Percentiles rank a stretch among this genome's conserved stretches.
Conservation (phyloP, 305 asterid species). For the Fraxinus albicans region DNA sequence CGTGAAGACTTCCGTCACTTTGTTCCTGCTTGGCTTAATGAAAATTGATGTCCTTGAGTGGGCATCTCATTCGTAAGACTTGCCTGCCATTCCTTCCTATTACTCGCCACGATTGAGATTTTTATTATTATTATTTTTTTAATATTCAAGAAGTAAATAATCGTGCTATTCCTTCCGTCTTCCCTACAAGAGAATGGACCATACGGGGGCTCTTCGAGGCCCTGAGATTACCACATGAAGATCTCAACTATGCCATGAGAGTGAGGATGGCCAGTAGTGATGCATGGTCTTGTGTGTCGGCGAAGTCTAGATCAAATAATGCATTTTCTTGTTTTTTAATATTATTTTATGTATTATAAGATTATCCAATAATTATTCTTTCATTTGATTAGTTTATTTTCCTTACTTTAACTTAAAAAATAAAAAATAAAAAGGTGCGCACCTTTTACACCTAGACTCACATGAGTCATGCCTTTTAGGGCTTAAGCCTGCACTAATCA, state of each 20-base stretch:
- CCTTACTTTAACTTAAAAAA: too few species aligned
- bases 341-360: too few species aligned
- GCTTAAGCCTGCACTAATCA: too few species aligned
- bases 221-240: neutral
- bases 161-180: neutral
- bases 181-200: neutral
- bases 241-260: neutral
- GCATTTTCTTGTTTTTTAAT: neutral
- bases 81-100: neutral
- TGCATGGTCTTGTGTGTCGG: neutral
- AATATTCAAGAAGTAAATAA: neutral
- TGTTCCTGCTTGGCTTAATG: neutral
- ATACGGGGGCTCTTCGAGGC: neutral
- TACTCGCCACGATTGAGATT: neutral
- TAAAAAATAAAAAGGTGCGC: too few species aligned
- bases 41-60: neutral
- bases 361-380: too few species aligned
- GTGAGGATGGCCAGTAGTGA: neutral
- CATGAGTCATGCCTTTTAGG: too few species aligned
- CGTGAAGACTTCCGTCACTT: neutral
- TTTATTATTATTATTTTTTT: too few species aligned
- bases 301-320: neutral
- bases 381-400: too few species aligned
- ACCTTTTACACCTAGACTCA: too few species aligned
- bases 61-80: neutral